Conservation (phyloP, 2,329 filamentous ascomycete genomes). For the Aspergillus pseudoterreus region DNA sequence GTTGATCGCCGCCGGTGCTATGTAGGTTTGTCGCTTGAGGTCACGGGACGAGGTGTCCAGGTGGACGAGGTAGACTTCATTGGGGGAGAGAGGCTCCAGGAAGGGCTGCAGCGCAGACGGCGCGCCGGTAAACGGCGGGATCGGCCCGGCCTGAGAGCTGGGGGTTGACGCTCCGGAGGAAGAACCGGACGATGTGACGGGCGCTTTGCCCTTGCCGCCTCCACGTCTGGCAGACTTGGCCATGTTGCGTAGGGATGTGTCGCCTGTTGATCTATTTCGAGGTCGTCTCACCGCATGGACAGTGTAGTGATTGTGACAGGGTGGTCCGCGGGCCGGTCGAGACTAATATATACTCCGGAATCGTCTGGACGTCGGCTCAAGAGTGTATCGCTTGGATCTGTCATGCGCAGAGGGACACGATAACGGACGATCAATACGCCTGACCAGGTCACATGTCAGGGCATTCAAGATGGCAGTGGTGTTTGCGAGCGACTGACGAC, state of each 20-base stretch:
- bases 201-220: conserved; percentile 26
- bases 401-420: conserved; percentile 6
- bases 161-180: conserved; percentile 32
- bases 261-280: background rate
- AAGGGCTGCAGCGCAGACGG: conserved; percentile 63
- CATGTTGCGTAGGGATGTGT: conserved; percentile 22
- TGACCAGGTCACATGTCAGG: conserved; percentile 17
- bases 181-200: conserved; percentile 18
- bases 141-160: conserved; percentile 36
- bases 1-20: conserved; percentile 76
- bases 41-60: conserved; percentile 66
- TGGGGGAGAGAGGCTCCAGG: conserved; percentile 60
- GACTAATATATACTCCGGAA: background rate
- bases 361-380: background rate
- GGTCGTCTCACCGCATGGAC: background rate
- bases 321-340: too few species aligned
- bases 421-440: conserved; percentile 12
- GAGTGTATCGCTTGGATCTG: background rate
- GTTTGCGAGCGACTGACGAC: background rate
- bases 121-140: conserved; percentile 65
- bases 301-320: too few species aligned
- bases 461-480: conserved; percentile 5
- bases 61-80: conserved; percentile 79
- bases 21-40: conserved; percentile 80
- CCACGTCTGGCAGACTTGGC: conserved; percentile 31